Base-by-base conservation (phyloP, 768 basidiomycete species). In the Mycena crocata region DNA sequence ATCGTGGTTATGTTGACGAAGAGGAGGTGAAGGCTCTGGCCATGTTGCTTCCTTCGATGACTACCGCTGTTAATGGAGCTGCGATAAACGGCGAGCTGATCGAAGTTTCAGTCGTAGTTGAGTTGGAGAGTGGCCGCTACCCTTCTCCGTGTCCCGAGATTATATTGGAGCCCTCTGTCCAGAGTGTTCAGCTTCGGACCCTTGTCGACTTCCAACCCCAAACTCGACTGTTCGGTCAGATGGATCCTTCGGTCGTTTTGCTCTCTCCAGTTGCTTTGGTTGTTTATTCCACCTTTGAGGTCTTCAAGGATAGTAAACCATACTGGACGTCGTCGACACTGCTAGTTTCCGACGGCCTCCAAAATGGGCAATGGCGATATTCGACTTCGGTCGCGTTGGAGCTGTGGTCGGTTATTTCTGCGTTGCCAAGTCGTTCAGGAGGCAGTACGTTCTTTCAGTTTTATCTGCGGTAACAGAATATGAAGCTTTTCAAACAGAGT, bases 211-310 rank as follows among this genome's bases (percentile, higher is more conserved):
- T 21, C 10, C 63, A 51, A 6, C 63, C 63, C 0, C 45, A 2
- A 13, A 58, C 49, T 5, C 8, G 10, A 5, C 2, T 50, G 23
- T 45, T 17, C 17, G 15, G 39, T 13, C 52, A 52, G 3, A 50
- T 61, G 65, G 58, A 61, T 23, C 45, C 45, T 1, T 60, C 58
- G 1, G 12, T 66, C n/a, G 46, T 60, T 5, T 21, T 66, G 14
- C 28, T 67, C 13, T 50, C 66, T 1, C 55, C 60, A 2, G 19
- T 34, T 17, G 23, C 52, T 6, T 26, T 66, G 1, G 15, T 17
- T 3, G 3, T 24, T 2, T 28, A 40, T 44, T 66, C 58, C 12
- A 42, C 28, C 1, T 50, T 60, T 37, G 37, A 56, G n/a, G 30
- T 66, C 17, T 61, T 42, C 30, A 32, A 19, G 44, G 32, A 44